Base-by-base conservation (phyloP, 2,329 filamentous ascomycete species). In the Pseudogymnoascus sp. region DNA sequence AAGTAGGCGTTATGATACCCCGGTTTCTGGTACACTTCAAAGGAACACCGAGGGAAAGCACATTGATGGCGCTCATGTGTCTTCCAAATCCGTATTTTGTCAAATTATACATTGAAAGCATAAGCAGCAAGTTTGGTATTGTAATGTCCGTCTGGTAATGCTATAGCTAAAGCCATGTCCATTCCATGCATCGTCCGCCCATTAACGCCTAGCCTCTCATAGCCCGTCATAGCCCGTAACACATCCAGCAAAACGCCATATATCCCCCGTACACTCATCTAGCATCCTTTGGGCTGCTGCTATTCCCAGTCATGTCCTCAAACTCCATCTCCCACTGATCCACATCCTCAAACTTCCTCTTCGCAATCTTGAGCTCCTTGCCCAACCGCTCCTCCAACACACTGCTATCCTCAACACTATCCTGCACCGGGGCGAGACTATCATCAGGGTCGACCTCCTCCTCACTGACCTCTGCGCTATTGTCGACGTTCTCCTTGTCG, bases 271-370 rank as follows among this genome's bases (percentile, higher is more conserved):
- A 3, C 5, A 10, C 17, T 75, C 67, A 85, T 63, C 82, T 76
- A 42, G 78, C 81, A 66, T 79, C 77, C 38, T 74, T 73, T 1
- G 82, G 82, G 17, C 83, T 84, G 36, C 65, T 68, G 63, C 80
- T 81, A 64, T 78, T 79, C 71, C 82, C 79, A 21, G 79, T 80
- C 58, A 85, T 79, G 67, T 86, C 84, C 75, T 89, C 86, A 72
- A 83, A 89, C 59, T 85, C 84, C 64, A 89, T 74, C 74, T 86
- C 79, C 85, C 85, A 89, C 73, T 80, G 77, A 71, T 89, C 86
- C 41, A 89, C 86, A 73, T 89, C 86, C 71, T 82, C 79, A 68
- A 89, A 89, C 73, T 88, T 88, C 70, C 77, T 80, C 8, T 78
- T 78, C 41, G 84, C 83, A 59, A 79, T 76, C 73, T 82, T 83